Percentiles rank a stretch among this genome's conserved stretches.
These are phyloP conservation scores for Penicillium sp. DNA, from an alignment of 2,329 filamentous ascomycete genomes.

Conservation along the genomic window DNA sequence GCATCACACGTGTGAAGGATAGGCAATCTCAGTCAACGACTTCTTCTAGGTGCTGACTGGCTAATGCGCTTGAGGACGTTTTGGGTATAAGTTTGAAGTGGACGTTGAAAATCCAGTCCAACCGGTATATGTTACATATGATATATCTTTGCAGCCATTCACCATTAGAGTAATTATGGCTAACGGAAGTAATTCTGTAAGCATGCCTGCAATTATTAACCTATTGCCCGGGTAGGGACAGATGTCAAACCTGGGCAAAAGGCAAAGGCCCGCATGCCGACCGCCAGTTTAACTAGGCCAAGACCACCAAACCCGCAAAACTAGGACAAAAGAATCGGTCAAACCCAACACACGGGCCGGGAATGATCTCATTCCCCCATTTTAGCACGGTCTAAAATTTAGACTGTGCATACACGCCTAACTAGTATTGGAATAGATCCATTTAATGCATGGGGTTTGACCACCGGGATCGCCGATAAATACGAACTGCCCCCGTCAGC, in stretches of 20 bases:
- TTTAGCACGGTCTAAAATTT: background rate
- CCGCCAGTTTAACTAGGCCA: constrained; percentile 4
- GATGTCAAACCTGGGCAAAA: background rate
- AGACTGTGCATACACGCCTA: constrained; percentile 1
- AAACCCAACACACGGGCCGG: background rate
- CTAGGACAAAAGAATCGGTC: constrained; percentile 3
- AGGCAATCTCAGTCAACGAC: background rate
- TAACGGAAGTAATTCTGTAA: background rate
- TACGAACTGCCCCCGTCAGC: constrained; percentile 11
- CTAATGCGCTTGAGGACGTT: background rate
- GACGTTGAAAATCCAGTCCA: background rate
- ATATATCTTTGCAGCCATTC: background rate
- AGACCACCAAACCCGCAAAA: background rate
- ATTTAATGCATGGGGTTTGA: background rate
- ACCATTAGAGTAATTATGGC: background rate
- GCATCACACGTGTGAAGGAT: background rate
- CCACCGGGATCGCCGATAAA: constrained; percentile 22
- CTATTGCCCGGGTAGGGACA: background rate
- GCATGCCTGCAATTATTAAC: background rate
- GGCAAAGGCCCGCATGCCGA: background rate
- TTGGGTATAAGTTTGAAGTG: background rate
- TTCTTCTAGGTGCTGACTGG: background rate
- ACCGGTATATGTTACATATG: background rate
- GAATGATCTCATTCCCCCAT: constrained; percentile 7
- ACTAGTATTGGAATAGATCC: background rate